Base-by-base conservation (phyloP, 371 early-diverging fungal genomes). In the Zychaea mexicana region DNA sequence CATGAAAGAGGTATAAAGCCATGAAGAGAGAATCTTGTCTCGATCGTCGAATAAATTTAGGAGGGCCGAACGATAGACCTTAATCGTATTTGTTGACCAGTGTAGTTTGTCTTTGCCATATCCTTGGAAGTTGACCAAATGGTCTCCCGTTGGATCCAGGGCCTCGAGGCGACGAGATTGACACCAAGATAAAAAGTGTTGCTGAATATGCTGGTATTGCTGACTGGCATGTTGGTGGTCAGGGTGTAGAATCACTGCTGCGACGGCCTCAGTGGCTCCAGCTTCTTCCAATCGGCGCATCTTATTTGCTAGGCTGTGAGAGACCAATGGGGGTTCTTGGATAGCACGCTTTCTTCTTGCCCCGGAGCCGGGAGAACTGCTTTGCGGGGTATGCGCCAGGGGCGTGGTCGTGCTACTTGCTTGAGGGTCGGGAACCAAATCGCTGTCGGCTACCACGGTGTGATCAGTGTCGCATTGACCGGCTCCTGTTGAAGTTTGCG, bases 311-410 rank as follows among this genome's bases (percentile, higher is more conserved):
- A 54, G 8, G 55, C 55, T 4, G 13, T 4, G 2, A 54, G 31
- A 21, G 3, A 22, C 49, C 49, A 47, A 47, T 47, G 49, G 22
- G 49, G 49, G n/a, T 47, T 47, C 49, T 54, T 54, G 31, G 6
- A 2, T 27, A 54, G 33, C 2, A 54, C 6, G 31, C 31, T 54
- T 30, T 2, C 7, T 3, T 13, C 19, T 27, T 28, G 13, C 2
- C 55, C 55, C 2, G 55, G 55, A 6, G 31, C 55, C 4, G 55
- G 31, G 31, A 54, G 55, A 3, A 54, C 55, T 54, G 30, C 30
- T 4, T 2, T 2, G 6, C 30, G 31, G 5, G 55, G 55, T 15
- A 54, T 30, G 12, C 7, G 10, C 13, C 6, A 6, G 13, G 55
- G 31, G 2, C 31, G 30, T 54, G 2, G 13, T 12, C 21, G 55